Conservation (phyloP, 148 eudicot species). For the Fallopia convolvulus region DNA sequence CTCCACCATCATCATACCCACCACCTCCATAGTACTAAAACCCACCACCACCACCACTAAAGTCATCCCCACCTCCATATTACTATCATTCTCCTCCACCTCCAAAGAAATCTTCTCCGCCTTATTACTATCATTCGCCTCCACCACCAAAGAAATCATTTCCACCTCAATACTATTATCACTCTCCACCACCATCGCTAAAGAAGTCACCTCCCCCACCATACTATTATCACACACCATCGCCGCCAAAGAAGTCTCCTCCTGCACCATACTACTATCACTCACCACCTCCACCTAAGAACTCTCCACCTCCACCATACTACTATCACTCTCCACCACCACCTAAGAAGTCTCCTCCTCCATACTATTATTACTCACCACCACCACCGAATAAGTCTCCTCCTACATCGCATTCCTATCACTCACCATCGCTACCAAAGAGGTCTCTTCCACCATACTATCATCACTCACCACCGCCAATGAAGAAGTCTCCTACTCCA, state of each 20-base stretch:
- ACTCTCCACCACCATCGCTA: neutral
- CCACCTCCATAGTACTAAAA: neutral
- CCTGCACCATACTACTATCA: neutral
- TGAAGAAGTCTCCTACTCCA: neutral
- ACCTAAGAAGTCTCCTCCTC: neutral
- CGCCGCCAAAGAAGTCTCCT: neutral
- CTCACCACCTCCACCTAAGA: neutral
- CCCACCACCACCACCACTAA: neutral
- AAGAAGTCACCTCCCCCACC: neutral
- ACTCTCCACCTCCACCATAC: neutral
- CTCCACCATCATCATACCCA: neutral
- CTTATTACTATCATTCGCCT: neutral
- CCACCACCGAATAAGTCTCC: neutral
- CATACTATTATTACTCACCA: neutral
- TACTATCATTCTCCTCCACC: neutral
- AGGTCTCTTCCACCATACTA: neutral
- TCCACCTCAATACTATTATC: neutral
- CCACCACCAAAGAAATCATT: neutral
- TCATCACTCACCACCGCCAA: neutral
- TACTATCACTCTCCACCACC: neutral
- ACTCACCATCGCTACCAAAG: neutral
- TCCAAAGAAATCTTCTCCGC: neutral
- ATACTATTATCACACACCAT: neutral
- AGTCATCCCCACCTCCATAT: neutral
- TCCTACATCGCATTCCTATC: neutral